Base-by-base conservation (phyloP, 768 basidiomycete genomes). In the Lentinula guzmanii region DNA sequence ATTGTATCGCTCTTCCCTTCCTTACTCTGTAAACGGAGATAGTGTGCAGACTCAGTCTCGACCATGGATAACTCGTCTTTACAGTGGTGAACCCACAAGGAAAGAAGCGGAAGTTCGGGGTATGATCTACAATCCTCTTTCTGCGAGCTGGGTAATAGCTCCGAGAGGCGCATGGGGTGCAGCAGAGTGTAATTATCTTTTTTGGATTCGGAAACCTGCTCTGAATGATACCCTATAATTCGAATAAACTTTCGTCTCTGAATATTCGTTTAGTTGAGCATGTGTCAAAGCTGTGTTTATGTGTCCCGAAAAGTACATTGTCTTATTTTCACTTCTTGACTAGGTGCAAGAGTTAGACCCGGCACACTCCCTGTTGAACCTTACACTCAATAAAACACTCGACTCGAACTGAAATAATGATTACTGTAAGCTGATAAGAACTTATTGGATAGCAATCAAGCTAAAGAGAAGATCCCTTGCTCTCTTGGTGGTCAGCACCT, bases 81-180 rank as follows among this genome's bases (percentile, higher is more conserved):
- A 80, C 52, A 73, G 76, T 58, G 79, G 78, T 4, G 72, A 76
- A 60, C 83, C 89, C 1, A 77, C 82, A 37, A 81, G 87, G 16
- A 80, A 76, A 10, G 84, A 93, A 71, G 91, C 89, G 7, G 92
- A 94, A 70, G 74, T 90, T n/a, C 81, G 90, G 4, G 91, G 91
- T 2, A 77, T 93, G 43, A 76, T 90, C 18, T 94, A 91, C 70
- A 75, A 88, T 48, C 93, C 92, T 8, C 79, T 91, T 66, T 77
- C 75, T 18, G 85, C 84, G 1, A 76, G 79, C 46, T 94, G 92
- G 92, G 67, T 75, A 59, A 76, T 94, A n/a, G 82, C 84, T 61
- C 82, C 88, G 4, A 77, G 86, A 41, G 77, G 78, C 16, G 80
- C 81, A 7, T 76, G 77, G 65, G 74, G 75, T 5, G 82, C 62